Percentiles rank a stretch among this genome's conserved stretches.
These are phyloP conservation scores for Podaxis sp. DNA, from an alignment of 768 basidiomycete species.

Conservation along the genomic window DNA sequence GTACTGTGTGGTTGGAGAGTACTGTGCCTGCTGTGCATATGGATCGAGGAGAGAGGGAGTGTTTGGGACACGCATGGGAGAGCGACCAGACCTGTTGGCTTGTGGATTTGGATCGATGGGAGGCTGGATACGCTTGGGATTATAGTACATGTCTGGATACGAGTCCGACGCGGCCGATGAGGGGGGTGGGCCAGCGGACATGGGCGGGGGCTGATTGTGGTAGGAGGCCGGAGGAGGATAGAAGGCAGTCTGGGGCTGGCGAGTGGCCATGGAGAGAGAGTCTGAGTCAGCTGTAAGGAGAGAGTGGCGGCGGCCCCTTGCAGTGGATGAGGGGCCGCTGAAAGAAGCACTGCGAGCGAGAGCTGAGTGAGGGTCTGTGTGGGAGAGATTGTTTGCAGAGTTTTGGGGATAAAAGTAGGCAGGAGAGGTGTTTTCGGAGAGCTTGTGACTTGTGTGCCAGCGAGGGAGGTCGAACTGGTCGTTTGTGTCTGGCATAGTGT, in stretches of 20 bases:
- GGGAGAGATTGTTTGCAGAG: constrained; percentile 24
- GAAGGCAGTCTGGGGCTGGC: constrained; percentile 48
- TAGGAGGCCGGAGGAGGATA: constrained; percentile 51
- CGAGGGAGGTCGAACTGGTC: constrained; percentile 81
- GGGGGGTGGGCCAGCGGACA: constrained; percentile 26
- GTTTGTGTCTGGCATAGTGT: constrained; percentile 67
- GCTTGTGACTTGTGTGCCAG: constrained; percentile 55
- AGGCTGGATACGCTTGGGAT: constrained; percentile 56
- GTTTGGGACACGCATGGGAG: constrained; percentile 60
- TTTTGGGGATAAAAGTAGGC: constrained; percentile 48
- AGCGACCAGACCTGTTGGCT: constrained; percentile 52
- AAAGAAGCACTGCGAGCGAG: constrained; percentile 71
- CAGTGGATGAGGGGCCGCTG: constrained; percentile 40
- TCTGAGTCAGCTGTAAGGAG: constrained; percentile 66
- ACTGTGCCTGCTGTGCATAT: constrained; percentile 68
- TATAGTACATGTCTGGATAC: constrained; percentile 64
- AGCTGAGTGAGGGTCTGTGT: constrained; percentile 48
- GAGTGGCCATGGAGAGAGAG: constrained; percentile 33
- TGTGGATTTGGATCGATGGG: constrained; percentile 41
- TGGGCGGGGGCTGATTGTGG: not conserved
- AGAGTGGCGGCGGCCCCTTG: constrained; percentile 65
- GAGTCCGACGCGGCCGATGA: constrained; percentile 45
- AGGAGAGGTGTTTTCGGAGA: constrained; percentile 46
- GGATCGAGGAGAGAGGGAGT: constrained; percentile 52
- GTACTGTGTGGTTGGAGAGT: constrained; percentile 60